These are phyloP conservation scores for Gonium pectorale DNA, from an alignment of 139 green algal species.

Conservation along the genomic window DNA sequence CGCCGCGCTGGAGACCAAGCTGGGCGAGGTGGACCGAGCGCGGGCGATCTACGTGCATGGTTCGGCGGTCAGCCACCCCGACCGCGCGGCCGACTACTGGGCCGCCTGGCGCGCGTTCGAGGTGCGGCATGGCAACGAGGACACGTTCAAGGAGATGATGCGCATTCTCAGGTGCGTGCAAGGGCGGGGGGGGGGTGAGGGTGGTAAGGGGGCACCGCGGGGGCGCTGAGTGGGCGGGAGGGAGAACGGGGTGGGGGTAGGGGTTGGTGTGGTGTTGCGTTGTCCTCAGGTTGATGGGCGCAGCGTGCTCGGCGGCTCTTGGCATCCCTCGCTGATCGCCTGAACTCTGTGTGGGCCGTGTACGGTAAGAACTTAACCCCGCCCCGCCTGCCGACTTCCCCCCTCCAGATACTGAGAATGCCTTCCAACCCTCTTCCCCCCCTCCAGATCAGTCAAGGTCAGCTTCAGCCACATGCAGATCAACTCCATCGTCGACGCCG, in stretches of 20 bases:
- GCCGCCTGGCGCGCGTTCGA: constrained; percentile 78
- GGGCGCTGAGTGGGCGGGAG: too few species aligned
- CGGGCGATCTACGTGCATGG: constrained; percentile 93
- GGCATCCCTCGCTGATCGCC: too few species aligned
- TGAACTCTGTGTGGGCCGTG: too few species aligned
- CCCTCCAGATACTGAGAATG: too few species aligned
- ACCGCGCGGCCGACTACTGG: constrained; percentile 83
- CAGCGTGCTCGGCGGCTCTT: too few species aligned
- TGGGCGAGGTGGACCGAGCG: constrained; percentile 97
- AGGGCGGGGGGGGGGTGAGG: neutral
- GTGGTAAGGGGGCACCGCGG: too few species aligned
- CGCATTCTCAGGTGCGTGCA: constrained; percentile 88
- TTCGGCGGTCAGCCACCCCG: constrained; percentile 48
- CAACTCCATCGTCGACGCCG: constrained; percentile 52
- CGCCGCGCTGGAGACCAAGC: constrained; percentile 86
- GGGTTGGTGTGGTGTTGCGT: too few species aligned
- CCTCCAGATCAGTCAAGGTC: constrained; percentile 71
- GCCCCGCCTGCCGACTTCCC: neutral
- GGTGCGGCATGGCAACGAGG: constrained; percentile 88
- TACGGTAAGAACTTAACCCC: too few species aligned
- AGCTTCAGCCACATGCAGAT: constrained; percentile 83
- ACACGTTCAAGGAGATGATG: constrained; percentile 99
- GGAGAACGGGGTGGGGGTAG: too few species aligned
- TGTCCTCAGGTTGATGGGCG: too few species aligned
- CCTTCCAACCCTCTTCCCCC: too few species aligned